Evolutionary conservation across 2,329 filamentous ascomycete species (phyloP), one percentile per base, ranked within the genome.

Genomic region (Aotearoamyces nothofagi): DNA sequence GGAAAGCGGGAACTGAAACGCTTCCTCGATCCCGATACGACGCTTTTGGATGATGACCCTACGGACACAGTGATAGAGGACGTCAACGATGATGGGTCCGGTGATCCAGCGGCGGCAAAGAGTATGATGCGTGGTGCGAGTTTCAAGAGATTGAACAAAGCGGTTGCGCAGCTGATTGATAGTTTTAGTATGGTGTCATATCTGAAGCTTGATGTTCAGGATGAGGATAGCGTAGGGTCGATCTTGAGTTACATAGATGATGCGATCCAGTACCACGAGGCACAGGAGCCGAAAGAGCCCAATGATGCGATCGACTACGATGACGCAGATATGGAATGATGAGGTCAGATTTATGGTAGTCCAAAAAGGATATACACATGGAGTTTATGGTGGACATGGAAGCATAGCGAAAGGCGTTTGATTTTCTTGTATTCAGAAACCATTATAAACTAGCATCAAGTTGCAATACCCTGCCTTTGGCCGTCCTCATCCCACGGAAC

Each of bases 141-240:
- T 11, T 96, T 93, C 54, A 69, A 80, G 36, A 68, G 72, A 43
- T 58, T 96, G 40, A 94, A 94, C 50, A 69, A 72, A 36, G 87
- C 87, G 0, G 87, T 98, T 4, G 90, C 81, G 1, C 72, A 80
- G 30, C 60, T 98, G 39, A 93, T 98, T 40, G 90, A 96, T 52
- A 90, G 83, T 53, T 98, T 94, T 57, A 92, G 84, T 57, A 92
- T 98, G 82, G 82, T 98, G 9, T 92, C 81, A 26, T 98, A 93
- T 50, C 61, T 94, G 33, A 82, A 86, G 57, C 61, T 96, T 24
- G 81, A 96, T 47, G 78, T 77, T 15, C 79, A 90, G 40, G 76
- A 92, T 44, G 87, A 96, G 56, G 84, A 96, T 44, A 96, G 87
- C 47, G 75, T 96, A 4, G 77, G 68, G 1, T 74, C 66, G 2